Base-by-base conservation (phyloP, 2,329 filamentous ascomycete species). In the Talaromyces marneffei region DNA sequence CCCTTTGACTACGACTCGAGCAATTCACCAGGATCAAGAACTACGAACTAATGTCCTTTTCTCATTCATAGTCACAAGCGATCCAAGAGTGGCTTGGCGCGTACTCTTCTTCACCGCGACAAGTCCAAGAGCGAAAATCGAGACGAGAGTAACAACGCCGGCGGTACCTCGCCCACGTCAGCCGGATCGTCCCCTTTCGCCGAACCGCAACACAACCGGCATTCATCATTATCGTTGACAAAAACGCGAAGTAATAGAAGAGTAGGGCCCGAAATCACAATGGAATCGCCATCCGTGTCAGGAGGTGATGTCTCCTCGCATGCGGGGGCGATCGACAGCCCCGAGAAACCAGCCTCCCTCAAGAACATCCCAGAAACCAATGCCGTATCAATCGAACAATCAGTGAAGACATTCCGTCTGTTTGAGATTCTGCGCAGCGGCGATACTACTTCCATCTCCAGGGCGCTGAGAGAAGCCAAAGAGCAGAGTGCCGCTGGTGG, bases 361-460 rank as follows among this genome's bases (percentile, higher is more conserved):
- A 58, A 58, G 23, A 42, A 48, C 37, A 18, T n/a, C 25, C 25
- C 57, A 10, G 61, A 57, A 12, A 46, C 12, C 1, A 16, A 29
- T 8, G 23, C 37, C 6, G 40, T 78, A 64, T 87, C 85, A 25
- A 89, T 99, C 62, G 92, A 99, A 72, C 92, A 96, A 75, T 97
- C 93, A 0, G 91, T 99, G 58, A 87, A 89, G 71, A 92, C 96
- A 66, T 99, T 99, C 76, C 87, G 92, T 66, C 86, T 97, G 52
- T 96, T 97, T 71, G 94, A 97, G 78, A 89, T 92, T 44, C 80
- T 99, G 66, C 86, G 93, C 66, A 94, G 85, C 73, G 94, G 94
- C 59, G 93, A 99, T 73, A 96, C 91, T 0, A 88, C 87, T 14
- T 90, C 90, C 39, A 97, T 99, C 68, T 91, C 90, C 31, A 93